Evolutionary conservation across 306 rosid genomes (phyloP).

Genomic region (Citrullus colocynthis): DNA sequence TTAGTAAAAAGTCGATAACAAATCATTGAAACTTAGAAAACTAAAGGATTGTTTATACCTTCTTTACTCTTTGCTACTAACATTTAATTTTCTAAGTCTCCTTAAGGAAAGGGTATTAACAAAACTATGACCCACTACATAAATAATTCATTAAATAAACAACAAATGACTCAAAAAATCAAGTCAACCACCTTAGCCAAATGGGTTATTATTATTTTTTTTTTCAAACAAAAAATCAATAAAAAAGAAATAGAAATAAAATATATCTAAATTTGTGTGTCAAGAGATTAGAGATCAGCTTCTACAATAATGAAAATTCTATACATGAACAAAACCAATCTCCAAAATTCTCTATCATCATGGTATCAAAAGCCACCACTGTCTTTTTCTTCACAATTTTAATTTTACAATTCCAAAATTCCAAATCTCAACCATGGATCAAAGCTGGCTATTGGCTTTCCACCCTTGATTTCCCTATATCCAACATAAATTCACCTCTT

Average conservation of each 20-base stretch:
- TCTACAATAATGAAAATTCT: too few relatives aligned
- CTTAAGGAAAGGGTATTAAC: too few relatives aligned
- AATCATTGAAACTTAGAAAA: too few relatives aligned
- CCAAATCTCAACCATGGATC: background rate
- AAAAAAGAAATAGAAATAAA: too few relatives aligned
- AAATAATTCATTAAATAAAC: background rate
- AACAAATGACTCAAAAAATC: background rate
- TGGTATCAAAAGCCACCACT: background rate
- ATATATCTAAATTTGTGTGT: too few relatives aligned
- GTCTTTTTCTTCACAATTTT: background rate
- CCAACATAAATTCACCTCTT: background rate
- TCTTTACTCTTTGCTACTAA: too few relatives aligned
- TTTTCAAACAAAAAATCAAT: too few relatives aligned
- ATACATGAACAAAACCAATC: background rate
- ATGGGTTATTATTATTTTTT: background rate
- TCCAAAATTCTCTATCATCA: background rate
- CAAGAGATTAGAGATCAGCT: background rate
- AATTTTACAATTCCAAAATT: background rate
- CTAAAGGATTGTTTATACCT: too few relatives aligned
- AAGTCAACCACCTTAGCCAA: background rate
- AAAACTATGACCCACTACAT: background rate
- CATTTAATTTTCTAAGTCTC: too few relatives aligned
- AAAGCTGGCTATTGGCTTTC: slow-evolving; percentile 8
- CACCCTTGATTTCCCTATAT: background rate
- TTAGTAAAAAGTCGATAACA: too few relatives aligned